Base-by-base conservation (phyloP, 2,329 filamentous ascomycete species). In the Microcera coccophila region DNA sequence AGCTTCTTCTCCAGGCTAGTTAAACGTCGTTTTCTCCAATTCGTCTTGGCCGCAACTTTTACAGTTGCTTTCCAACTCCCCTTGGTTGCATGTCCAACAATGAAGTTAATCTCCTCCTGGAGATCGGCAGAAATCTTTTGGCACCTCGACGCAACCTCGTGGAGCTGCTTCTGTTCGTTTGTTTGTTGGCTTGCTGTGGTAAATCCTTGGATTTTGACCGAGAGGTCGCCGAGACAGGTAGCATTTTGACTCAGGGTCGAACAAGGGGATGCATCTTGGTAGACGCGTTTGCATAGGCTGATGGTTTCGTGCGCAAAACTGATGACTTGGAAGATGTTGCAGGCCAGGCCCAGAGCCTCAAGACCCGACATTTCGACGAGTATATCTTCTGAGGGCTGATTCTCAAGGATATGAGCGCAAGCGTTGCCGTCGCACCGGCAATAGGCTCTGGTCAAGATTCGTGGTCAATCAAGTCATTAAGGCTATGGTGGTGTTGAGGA, bases 241-340 rank as follows among this genome's bases (percentile, higher is more conserved):
- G 43, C 36, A 9, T 35, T 21, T 5, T 35, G 35, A 7, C 21
- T 40, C 11, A 45, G 29, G 2, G 34, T 24, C 5, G 41, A 18
- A 7, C 41, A 39, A 14, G 41, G 17, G 4, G 39, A 39, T 12
- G 35, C 39, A 20, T 42, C 47, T 3, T 49, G 36, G 36, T 59
- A 59, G 5, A 59, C 34, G 2, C 33, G 22, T 33, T 45, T 53
- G 22, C 38, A 49, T 11, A 58, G 24, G 2, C 21, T 19, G 12
- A 53, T 34, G 1, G 48, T 51, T 18, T 57, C 51, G 11, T 38
- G 46, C 1, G 44, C 55, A 15, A 53, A 48, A 19, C 40, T 44
- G 21, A 60, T 49, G 15, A 55, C 42, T 19, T 60, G 50, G 26
- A 61, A 44, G 11, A 57, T 52, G 42, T 57, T 55, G 45, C 54